Base-by-base conservation (phyloP, 2,329 filamentous ascomycete genomes). In the Hypoxylon sp. region DNA sequence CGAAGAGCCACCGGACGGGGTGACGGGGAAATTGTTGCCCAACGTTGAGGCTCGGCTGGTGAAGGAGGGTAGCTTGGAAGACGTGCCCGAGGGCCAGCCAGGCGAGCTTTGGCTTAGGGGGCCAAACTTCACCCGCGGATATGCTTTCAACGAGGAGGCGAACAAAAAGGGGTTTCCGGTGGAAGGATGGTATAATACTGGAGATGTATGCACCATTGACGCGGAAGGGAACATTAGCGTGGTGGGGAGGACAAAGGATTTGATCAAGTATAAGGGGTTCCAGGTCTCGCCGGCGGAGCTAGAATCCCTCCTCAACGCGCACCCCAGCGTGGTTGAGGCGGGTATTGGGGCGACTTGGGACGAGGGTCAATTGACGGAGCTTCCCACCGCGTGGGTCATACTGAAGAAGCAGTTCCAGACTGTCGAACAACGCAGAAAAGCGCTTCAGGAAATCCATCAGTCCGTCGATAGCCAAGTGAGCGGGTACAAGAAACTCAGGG, bases 51-150 rank as follows among this genome's bases (percentile, higher is more conserved):
- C 71, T 1, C 67, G 67, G 9, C 62, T 76, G 2, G 67, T 71
- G 40, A 65, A 69, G n/a, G 71, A 74, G 50, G 69, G 71, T 2
- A 70, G 65, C 1, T 47, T 45, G 0, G 65, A 71, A 11, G 72
- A 76, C 27, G 68, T 66, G 1, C 63, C 71, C 1, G 52, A 60
- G 5, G 72, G 72, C 0, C 65, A 68, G 3, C 68, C 72, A 0
- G 74, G 75, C 1, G 74, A 78, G 57, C 61, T 77, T 11, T 77
- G 72, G 72, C 62, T 77, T 1, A 64, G 71, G 8, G 74, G 73
- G 0, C 73, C 74, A 3, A 75, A 77, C 36, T 70, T 78, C n/a
- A 73, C 73, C 3, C 60, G 57, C 1, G 69, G 74, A 2, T 78
- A 77, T 47, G 71, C 68, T 3, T 72, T 73, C 59, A 70, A 75